These are phyloP conservation scores for Betula pendula DNA, from an alignment of 306 rosid genomes.

Conservation along the genomic window DNA sequence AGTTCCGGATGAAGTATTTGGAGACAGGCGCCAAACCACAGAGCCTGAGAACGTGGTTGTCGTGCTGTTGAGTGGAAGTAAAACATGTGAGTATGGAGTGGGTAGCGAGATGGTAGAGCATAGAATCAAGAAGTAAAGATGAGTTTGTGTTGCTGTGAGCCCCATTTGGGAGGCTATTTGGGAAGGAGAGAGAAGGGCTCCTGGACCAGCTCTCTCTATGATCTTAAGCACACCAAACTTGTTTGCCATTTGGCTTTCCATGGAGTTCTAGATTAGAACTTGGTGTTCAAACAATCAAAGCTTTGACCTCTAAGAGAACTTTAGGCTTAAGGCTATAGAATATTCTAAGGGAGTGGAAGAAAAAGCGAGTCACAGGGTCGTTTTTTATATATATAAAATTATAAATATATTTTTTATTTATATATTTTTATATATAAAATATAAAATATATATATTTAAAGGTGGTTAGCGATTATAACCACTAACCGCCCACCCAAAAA, in stretches of 20 bases:
- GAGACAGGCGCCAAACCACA: constrained; percentile 23
- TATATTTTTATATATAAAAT: too few relatives aligned
- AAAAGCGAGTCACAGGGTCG: too few relatives aligned
- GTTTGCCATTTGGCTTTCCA: constrained; percentile 12
- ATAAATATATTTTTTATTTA: too few relatives aligned
- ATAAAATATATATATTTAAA: too few relatives aligned
- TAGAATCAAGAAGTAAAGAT: constrained; percentile 19
- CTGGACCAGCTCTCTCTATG: constrained; percentile 20
- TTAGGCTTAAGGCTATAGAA: too few relatives aligned
- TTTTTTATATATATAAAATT: too few relatives aligned
- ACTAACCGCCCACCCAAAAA: too few relatives aligned
- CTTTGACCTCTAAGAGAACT: neutral
- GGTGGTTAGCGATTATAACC: too few relatives aligned
- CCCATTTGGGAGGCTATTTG: constrained; percentile 33
- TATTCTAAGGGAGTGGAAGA: too few relatives aligned
- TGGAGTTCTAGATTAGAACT: neutral
- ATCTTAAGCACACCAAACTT: constrained; percentile 32
- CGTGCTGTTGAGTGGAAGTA: constrained; percentile 1
- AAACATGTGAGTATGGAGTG: constrained; percentile 20
- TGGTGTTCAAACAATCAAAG: neutral
- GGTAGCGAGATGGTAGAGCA: constrained; percentile 23
- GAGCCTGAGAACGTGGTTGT: constrained; percentile 17
- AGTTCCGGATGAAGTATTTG: constrained; percentile 12
- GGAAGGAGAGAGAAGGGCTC: constrained; percentile 19
- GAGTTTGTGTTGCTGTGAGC: constrained; percentile 9